Conservation (phyloP, 192 early-diverging fungal genomes). For the Lobosporangium transversale region DNA sequence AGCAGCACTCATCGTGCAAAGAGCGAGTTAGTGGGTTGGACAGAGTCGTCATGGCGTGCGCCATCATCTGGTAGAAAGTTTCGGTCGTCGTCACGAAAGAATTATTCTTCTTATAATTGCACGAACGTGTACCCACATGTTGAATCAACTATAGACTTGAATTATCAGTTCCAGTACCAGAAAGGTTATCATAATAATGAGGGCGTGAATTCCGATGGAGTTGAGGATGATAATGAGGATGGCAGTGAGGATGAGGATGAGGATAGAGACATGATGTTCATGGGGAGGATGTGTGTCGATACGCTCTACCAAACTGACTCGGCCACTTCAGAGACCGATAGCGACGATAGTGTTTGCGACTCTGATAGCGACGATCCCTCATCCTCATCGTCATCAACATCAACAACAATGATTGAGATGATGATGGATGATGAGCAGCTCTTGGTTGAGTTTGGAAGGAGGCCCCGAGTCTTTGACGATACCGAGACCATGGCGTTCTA, state of each 20-base stretch:
- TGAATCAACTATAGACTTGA: constrained; percentile 9
- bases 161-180: too few relatives aligned
- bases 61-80: constrained; percentile 10
- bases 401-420: too few relatives aligned
- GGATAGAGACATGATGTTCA: constrained; percentile 4
- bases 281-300: constrained; percentile 5
- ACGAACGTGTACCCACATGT: constrained; percentile 29
- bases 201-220: not conserved
- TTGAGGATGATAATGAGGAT: not conserved
- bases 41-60: not conserved
- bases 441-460: constrained; percentile 30
- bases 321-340: constrained; percentile 9
- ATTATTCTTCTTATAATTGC: constrained; percentile 14
- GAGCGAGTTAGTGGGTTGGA: not conserved
- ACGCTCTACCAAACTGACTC: not conserved
- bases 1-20: not conserved
- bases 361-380: constrained; percentile 1
- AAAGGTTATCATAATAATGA: not conserved
- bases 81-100: not conserved
- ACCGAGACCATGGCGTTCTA: constrained; percentile 27
- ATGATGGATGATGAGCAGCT: constrained; percentile 10
- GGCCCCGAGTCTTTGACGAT: constrained; percentile 36
- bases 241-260: constrained; percentile 9
- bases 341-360: constrained; percentile 15
- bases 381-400: not conserved